A percentile compares a stretch with the other conserved stretches of the same genome.
phyloP scores from a whole-genome alignment of 78 protist genomes.

The Polysphondylium violaceum region DNA sequence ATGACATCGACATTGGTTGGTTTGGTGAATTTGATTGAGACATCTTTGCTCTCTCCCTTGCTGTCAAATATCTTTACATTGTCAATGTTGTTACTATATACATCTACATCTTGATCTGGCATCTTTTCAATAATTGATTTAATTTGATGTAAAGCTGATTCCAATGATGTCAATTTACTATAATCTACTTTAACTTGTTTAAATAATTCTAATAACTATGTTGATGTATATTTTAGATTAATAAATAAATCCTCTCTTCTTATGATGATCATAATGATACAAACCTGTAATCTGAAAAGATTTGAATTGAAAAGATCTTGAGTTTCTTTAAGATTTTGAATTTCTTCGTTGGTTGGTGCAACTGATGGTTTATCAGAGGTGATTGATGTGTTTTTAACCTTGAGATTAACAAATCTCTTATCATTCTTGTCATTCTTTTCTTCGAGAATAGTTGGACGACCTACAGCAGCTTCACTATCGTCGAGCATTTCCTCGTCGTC shows the following conservation, averaged over 20 bases:
- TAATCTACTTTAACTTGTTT: conserved; percentile 73
- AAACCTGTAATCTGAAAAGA: conserved; percentile 70
- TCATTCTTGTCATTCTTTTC: conserved; percentile 38
- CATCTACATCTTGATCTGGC: conserved; percentile 37
- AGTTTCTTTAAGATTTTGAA: conserved; percentile 58
- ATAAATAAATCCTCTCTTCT: background rate
- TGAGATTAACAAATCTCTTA: background rate
- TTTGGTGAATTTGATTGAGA: background rate
- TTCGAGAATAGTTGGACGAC: conserved; percentile 41
- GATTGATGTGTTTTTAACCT: conserved; percentile 4
- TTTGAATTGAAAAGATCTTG: conserved; percentile 70
- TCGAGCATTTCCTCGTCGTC: conserved; percentile 59
- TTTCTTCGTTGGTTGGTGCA: conserved; percentile 63
- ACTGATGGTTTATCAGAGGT: background rate
- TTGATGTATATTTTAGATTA: background rate
- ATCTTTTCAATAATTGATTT: conserved; percentile 29
- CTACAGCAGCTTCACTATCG: conserved; percentile 64
- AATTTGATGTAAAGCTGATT: conserved; percentile 54
- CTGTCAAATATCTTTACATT: conserved; percentile 45
- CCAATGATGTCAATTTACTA: conserved; percentile 52
- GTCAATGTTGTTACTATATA: background rate
- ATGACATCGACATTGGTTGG: conserved; percentile 38
- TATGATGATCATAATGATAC: background rate
- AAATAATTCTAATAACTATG: conserved; percentile 30
- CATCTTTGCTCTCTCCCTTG: conserved; percentile 12